Base-by-base conservation (phyloP, 495 filamentous ascomycete species). In the Talaromyces stipitatus region DNA sequence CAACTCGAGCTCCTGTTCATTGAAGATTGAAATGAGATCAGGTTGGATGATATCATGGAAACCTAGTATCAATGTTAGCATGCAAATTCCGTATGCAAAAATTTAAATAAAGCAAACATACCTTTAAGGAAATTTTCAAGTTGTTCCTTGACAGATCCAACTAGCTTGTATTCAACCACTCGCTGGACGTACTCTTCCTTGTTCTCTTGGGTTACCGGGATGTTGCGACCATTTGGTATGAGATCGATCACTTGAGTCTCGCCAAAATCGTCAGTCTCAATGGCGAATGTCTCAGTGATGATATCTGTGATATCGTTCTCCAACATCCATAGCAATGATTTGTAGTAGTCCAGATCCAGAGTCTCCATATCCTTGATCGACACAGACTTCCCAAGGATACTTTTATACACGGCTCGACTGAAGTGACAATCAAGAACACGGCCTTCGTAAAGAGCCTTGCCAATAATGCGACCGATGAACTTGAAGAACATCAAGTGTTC, bases 361-460 rank as follows among this genome's bases (percentile, higher is more conserved):
- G 94, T 96, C 69, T 99, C 94, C 94, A 99, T 97, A 61, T 99
- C 94, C 78, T 97, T 99, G 70, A 97, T 88, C 4, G 91, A 96
- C 29, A 97, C 94, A 5, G 90, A 81, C 64, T 94, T 91, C 59
- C 95, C 89, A 29, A 99, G 82, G 57, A 99, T 97, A 59, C 87
- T 84, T 78, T 97, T 97, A 77, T 99, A 99, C 50, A 99, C 95
- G 7, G 95, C 94, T 64, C 94, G 83, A 71, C 91, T 96, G 78
- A 99, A 99, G 80, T 97, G 95, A 73, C 94, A 99, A 71, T 99
- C 94, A 7, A 99, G 83, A 51, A 97, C 87, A 54, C 94, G 90
- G 27, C 88, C 88, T 72, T 99, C 95, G 71, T 97, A 99, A 50
- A 99, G 81, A 29, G 94, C 95, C 73, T 99, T 99, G 66, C 94